phyloP scores from a whole-genome alignment of 2,329 filamentous ascomycete genomes.

The Fusarium papillatum region DNA sequence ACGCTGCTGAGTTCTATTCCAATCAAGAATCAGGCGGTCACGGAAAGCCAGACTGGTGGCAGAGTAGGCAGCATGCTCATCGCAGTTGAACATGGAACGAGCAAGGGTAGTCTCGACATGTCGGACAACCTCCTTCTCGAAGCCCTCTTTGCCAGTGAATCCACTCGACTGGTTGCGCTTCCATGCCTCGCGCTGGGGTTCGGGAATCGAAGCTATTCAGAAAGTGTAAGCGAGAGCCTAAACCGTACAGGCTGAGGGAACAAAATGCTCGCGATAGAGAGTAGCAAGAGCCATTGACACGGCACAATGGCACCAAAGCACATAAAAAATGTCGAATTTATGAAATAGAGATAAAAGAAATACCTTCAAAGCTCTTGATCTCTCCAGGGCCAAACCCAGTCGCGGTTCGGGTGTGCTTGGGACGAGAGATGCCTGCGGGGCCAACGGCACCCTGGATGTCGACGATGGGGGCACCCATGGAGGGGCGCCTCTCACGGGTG shows the following conservation, averaged over 20 bases:
- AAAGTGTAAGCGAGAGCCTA: slow-evolving; percentile 20
- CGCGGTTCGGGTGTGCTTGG: slow-evolving; percentile 97
- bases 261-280: neutral
- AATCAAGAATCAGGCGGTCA: slow-evolving; percentile 92
- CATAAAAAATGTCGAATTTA: neutral
- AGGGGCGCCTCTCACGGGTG: slow-evolving; percentile 83
- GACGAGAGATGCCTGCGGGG: slow-evolving; percentile 86
- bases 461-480: slow-evolving; percentile 84
- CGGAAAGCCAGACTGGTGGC: slow-evolving; percentile 93
- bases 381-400: slow-evolving; percentile 93
- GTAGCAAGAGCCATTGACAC: slow-evolving; percentile 1
- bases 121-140: slow-evolving; percentile 88
- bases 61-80: slow-evolving; percentile 93
- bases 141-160: slow-evolving; percentile 86
- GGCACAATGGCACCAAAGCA: slow-evolving; percentile 9
- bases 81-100: slow-evolving; percentile 97
- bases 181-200: slow-evolving; percentile 88
- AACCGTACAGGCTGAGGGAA: neutral
- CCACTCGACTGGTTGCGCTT: slow-evolving; percentile 72
- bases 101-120: slow-evolving; percentile 98
- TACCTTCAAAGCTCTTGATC: slow-evolving; percentile 94
- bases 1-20: slow-evolving; percentile 98
- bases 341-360: slow-evolving; percentile 40
- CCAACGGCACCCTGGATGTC: slow-evolving; percentile 89
- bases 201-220: slow-evolving; percentile 80